phyloP scores from a whole-genome alignment of 2,329 filamentous ascomycete species.

The Gliomastix tumulicola region DNA sequence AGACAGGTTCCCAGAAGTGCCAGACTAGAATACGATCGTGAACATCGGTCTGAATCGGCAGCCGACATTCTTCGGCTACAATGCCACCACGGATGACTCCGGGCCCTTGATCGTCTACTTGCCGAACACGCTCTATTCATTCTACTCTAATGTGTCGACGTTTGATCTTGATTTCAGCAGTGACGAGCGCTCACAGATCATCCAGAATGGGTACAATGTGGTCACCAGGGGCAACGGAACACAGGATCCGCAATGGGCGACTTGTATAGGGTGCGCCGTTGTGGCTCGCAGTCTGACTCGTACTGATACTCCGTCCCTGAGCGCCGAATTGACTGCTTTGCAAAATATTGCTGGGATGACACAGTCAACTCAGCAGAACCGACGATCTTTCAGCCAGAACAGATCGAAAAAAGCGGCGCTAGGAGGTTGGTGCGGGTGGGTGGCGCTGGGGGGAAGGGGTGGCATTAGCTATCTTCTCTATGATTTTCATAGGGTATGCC shows the following conservation, averaged over 20 bases:
- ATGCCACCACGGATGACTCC: conserved; percentile 27
- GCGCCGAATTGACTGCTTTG: no score
- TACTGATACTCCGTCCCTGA: no score
- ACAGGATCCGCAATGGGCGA: conserved; percentile 61
- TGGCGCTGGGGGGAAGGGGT: no score
- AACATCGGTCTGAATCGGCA: conserved; percentile 67
- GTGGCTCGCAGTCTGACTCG: conserved; percentile 67
- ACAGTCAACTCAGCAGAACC: no score
- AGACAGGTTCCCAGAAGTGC: conserved; percentile 71
- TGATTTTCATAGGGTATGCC: no score
- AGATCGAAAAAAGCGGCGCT: no score
- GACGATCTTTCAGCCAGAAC: no score
- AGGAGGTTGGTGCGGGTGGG: no score
- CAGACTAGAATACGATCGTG: conserved; percentile 70
- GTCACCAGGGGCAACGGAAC: conserved; percentile 74
- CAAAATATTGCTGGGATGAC: no score
- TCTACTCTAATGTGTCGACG: conserved; percentile 66
- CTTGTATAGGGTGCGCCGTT: conserved; percentile 77
- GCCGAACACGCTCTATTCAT: conserved; percentile 71
- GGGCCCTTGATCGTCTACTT: conserved; percentile 73
- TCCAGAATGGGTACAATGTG: conserved; percentile 73
- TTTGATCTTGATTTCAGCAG: conserved; percentile 58
- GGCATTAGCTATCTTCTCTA: no score
- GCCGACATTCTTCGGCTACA: conserved; percentile 77
- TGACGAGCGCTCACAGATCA: conserved; percentile 62